Evolutionary conservation across 345 rosid genomes (phyloP).

Genomic region (Euphorbia pulcherrima): DNA sequence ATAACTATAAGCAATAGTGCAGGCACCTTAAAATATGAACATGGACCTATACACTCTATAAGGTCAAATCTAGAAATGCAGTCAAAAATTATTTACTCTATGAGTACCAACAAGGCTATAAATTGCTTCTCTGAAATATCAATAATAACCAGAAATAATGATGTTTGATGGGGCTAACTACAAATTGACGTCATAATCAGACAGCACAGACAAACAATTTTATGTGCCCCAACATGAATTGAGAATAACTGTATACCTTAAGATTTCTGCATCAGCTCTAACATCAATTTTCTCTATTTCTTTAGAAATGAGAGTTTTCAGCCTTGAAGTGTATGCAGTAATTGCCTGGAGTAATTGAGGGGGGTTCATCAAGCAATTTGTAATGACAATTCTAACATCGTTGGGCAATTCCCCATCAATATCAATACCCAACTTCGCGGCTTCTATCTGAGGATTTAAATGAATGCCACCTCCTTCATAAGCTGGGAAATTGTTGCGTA

Average conservation of each 20-base stretch:
- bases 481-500: constrained; percentile 74
- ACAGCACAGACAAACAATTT: constrained; percentile 4
- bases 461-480: constrained; percentile 89
- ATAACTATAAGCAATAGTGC: background rate
- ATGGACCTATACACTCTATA: background rate
- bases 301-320: constrained; percentile 61
- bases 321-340: constrained; percentile 56
- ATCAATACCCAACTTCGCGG: constrained; percentile 72
- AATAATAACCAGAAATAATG: background rate
- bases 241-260: constrained; percentile 43
- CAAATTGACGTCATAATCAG: constrained; percentile 1
- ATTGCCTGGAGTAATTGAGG: constrained; percentile 76
- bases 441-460: constrained; percentile 66
- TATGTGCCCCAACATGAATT: background rate
- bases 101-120: background rate
- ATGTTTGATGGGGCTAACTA: background rate
- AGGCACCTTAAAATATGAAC: background rate
- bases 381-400: constrained; percentile 59
- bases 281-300: constrained; percentile 85
- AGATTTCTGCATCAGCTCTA: constrained; percentile 85
- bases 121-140: background rate
- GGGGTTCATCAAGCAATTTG: constrained; percentile 67
- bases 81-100: constrained; percentile 1
- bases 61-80: background rate
- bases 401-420: constrained; percentile 75